Base-by-base conservation (phyloP, 345 rosid species). In the Rhizophora mangle region DNA sequence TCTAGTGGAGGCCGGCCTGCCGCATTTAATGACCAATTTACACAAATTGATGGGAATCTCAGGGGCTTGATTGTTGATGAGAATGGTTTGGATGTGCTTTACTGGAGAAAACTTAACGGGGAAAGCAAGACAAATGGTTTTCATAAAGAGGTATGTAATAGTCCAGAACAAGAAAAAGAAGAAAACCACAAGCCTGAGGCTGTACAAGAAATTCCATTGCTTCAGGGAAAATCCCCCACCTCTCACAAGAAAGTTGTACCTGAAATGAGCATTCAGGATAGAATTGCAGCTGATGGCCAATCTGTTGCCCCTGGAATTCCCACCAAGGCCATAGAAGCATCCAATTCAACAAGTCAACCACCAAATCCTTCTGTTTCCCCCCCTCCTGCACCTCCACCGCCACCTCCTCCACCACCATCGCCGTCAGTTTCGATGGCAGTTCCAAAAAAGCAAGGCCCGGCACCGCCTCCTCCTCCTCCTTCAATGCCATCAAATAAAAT, bases 41-140 rank as follows among this genome's bases (percentile, higher is more conserved):
- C 46, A 19, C 56, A 81, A 69, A 64, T 74, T 63, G 84, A 80
- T 22, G 85, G 85, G 36, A 78, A 79, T 70, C 52, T 87, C 36
- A 80, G 80, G 68, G 91, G 89, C 8, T 10, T 89, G 76, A 81
- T 89, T 11, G 83, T 87, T 29, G 94, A 93, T 59, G 97, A 89
- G 71, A 68, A 89, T 26, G 97, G 98, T 1, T 75, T 86, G 60
- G 97, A 91, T 73, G 92, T 91, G 64, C 73, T 88, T 66, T 93
- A 89, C 43, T 91, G 97, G 97, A 87, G 80, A 66, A 79, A 78
- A 65, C 81, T 84, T 31, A 78, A 85, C 63, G 80, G 37, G 8
- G 81, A 79, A 24, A 77, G 68, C 29, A 79, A 57, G 68, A 76
- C 46, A 59, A 54, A 29, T 27, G 69, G 78, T 56, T 79, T 72